Evolutionary conservation across 805 yeast genomes (phyloP).

Genomic region (Cyberlindnera subsufficiens): DNA sequence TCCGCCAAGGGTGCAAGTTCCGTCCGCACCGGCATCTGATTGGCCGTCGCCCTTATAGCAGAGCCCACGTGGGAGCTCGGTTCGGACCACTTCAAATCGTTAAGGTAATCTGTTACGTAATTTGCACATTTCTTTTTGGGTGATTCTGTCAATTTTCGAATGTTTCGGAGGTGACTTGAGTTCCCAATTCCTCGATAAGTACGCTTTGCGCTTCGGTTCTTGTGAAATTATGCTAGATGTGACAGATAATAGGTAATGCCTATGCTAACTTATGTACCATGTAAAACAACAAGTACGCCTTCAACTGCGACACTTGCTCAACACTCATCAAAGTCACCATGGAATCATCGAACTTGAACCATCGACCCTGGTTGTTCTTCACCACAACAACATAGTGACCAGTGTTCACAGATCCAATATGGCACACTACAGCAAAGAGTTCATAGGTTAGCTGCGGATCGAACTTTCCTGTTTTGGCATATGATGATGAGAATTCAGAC

Average conservation of each 20-base stretch:
- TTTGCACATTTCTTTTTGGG: too few relatives aligned
- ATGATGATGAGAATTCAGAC: constrained; percentile 43
- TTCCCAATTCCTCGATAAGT: too few relatives aligned
- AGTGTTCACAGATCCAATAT: constrained; percentile 88
- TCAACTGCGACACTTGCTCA: constrained; percentile 60
- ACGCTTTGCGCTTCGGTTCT: too few relatives aligned
- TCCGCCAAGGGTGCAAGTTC: too few relatives aligned
- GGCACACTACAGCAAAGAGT: constrained; percentile 81
- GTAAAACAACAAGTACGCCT: constrained; percentile 78
- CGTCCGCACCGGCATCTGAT: too few relatives aligned
- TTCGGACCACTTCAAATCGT: too few relatives aligned
- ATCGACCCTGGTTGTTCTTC: constrained; percentile 64
- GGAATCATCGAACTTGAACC: constrained; percentile 93
- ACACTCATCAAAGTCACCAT: constrained; percentile 61
- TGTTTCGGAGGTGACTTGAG: too few relatives aligned
- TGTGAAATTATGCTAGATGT: too few relatives aligned
- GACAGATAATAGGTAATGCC: neutral
- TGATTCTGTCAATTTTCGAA: too few relatives aligned
- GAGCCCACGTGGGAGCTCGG: too few relatives aligned
- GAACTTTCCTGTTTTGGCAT: constrained; percentile 13
- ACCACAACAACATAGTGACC: constrained; percentile 88
- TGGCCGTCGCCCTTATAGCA: too few relatives aligned
- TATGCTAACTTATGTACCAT: constrained; percentile 29
- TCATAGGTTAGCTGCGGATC: constrained; percentile 56
- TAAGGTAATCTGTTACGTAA: too few relatives aligned